Base-by-base conservation (phyloP, 495 filamentous ascomycete species). In the Clohesyomyces aquaticus region DNA sequence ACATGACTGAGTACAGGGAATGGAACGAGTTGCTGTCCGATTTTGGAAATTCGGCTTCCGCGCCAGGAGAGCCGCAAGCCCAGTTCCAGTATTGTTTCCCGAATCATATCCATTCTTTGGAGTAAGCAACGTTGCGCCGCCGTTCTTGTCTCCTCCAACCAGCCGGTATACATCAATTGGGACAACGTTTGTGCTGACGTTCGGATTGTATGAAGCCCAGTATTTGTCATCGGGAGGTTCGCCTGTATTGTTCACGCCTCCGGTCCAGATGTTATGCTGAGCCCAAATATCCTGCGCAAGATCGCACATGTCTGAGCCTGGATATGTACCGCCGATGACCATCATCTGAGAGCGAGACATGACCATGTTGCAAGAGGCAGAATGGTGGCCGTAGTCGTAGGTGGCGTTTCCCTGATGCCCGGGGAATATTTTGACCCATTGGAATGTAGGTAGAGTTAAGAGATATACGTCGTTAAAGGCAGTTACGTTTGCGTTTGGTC, bases 401-500 rank as follows among this genome's bases (percentile, higher is more conserved):
- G 32, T 38, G 32, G 32, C 32, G 14, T 38, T 38, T 6, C 32
- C 32, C 14, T 38, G 32, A 38, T 38, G 32, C 6, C 32, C 32
- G 32, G 32, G 32, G 32, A 38, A 38, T 38, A 38, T 38, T 38
- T 38, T 38, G 32, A 38, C 32, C 32, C 32, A 38, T 38, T 38
- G 32, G 32, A 38, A 38, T 38, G 32, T 38, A 38, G 32, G 32
- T 14, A 38, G 14, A 38, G 32, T 38, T 14, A 38, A 14, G 14
- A 38, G 32, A 14, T 38, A 38, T 6, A 38, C 32, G 32, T 38
- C 32, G 32, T 38, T 38, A 14, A 38, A 38, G 6, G 32, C 32
- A 14, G 32, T 38, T 14, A 38, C 14, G 32, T 38, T 38, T 38
- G 32, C 6, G 32, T 38, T 38, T 6, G 32, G 32, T 38, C 6